These are phyloP conservation scores for Gossypium sturtianum DNA, from an alignment of 345 rosid species.

Conservation along the genomic window DNA sequence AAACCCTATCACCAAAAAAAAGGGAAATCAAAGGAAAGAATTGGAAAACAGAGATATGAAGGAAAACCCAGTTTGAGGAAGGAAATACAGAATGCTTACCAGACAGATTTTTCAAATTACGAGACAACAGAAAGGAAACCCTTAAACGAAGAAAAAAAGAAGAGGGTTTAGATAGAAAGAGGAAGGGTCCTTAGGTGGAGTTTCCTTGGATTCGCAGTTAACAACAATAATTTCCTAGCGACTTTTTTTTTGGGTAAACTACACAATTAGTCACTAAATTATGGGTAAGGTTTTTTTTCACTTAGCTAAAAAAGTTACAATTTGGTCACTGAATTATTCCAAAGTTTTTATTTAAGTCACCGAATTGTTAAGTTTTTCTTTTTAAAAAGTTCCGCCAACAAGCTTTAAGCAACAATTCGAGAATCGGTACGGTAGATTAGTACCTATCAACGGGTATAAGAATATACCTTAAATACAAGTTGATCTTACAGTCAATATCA, in stretches of 20 bases:
- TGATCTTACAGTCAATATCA: no score
- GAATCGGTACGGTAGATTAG: accelerated
- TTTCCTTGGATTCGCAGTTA: neutral
- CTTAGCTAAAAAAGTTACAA: no score
- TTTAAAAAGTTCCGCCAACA: no score
- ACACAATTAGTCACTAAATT: no score
- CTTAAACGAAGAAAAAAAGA: neutral
- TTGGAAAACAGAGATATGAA: neutral
- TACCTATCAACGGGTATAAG: no score
- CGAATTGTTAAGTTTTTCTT: no score
- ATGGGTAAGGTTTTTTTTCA: accelerated
- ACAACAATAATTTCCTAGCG: no score
- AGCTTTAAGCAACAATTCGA: no score
- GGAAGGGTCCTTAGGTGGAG: neutral
- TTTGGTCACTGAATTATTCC: accelerated
- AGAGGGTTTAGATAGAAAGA: neutral
- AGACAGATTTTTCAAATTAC: neutral
- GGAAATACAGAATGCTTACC: neutral
- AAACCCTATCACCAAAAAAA: neutral
- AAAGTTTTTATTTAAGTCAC: no score
- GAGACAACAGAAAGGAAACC: neutral
- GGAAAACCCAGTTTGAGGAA: neutral
- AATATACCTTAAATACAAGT: no score
- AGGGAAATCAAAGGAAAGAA: neutral
- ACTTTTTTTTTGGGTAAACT: no score